These are phyloP conservation scores for Penicillium waksmanii DNA, from an alignment of 495 filamentous ascomycete genomes.

Conservation along the genomic window DNA sequence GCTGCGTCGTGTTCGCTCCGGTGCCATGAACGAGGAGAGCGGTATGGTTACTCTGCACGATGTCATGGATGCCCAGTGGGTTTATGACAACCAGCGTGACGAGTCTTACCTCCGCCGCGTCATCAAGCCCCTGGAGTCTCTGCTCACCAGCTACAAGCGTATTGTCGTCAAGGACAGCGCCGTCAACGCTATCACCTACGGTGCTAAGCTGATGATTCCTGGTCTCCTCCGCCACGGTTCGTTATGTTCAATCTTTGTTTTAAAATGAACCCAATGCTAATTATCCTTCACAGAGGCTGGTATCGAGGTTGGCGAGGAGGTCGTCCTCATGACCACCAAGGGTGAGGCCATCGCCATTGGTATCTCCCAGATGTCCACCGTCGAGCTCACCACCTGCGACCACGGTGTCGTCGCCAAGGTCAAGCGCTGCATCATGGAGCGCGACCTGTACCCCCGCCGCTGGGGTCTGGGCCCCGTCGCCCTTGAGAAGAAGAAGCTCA, in stretches of 20 bases:
- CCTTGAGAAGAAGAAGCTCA: conserved; percentile 97
- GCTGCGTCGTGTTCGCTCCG: conserved; percentile 87
- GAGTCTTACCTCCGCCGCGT: conserved; percentile 86
- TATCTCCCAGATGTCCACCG: conserved; percentile 93
- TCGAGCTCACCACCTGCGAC: conserved; percentile 87
- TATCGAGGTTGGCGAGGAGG: conserved; percentile 88
- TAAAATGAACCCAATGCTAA: conserved; percentile 22
- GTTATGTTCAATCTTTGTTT: conserved; percentile 17
- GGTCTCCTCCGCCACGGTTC: conserved; percentile 86
- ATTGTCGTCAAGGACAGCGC: conserved; percentile 97
- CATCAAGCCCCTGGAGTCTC: conserved; percentile 86
- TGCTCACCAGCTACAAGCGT: conserved; percentile 89
- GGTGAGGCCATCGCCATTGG: conserved; percentile 96
- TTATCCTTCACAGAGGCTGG: conserved; percentile 61
- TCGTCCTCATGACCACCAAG: conserved; percentile 97
- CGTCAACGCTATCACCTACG: conserved; percentile 96
- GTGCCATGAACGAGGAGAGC: conserved; percentile 89
- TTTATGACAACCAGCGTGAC: conserved; percentile 87
- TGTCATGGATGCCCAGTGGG: conserved; percentile 92
- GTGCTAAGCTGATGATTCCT: conserved; percentile 97
- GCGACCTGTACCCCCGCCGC: conserved; percentile 90
- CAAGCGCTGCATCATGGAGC: conserved; percentile 99
- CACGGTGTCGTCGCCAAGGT: conserved; percentile 97
- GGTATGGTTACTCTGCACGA: conserved; percentile 94
- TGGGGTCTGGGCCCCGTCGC: conserved; percentile 95